Evolutionary conservation across 2,329 filamentous ascomycete species (phyloP), one percentile per base, ranked within the genome.

Genomic region (Penicillium sp.): DNA sequence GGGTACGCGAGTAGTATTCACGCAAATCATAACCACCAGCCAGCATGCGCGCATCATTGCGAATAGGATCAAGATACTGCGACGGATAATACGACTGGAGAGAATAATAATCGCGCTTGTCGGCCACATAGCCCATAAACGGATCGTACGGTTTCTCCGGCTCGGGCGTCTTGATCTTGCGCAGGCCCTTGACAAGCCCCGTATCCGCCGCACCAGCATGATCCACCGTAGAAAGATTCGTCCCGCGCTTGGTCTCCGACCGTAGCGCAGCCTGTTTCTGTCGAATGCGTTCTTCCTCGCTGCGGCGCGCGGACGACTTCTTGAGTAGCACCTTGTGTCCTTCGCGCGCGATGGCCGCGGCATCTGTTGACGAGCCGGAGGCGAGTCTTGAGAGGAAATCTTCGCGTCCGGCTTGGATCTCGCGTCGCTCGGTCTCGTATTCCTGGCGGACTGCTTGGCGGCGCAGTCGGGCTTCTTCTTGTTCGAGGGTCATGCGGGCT

Each of bases 91-190:
- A 78, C 49, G 85, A 82, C 62, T 87, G 84, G 38, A 96, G 70
- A 10, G 82, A 79, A 69, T 91, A 93, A 66, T 93, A 88, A 65
- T 88, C 81, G 23, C 86, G 85, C 25, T 81, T 81, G 51, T 93
- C 83, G 47, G 73, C 68, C 8, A 71, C 61, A 60, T 93, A 77
- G 0, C 91, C 94, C 39, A 86, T 91, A 71, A 94, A 96, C 0
- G 93, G 89, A 77, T 97, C 92, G 77, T 96, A 97, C 0, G 91
- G 88, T 57, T 87, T 86, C 67, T 91, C 86, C 6, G 84, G 84
- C 36, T 84, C 83, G 1, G 84, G 82, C 2, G 82, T 81, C 56
- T 82, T 79, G 51, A 81, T 80, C 58, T 81, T 87, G 75, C 90
- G 91, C 57, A 97, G 82, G 1, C 93, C 93, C 65, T 90, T 89